phyloP scores from a whole-genome alignment of 2,329 filamentous ascomycete genomes.

The Cryphonectria carpinicola region DNA sequence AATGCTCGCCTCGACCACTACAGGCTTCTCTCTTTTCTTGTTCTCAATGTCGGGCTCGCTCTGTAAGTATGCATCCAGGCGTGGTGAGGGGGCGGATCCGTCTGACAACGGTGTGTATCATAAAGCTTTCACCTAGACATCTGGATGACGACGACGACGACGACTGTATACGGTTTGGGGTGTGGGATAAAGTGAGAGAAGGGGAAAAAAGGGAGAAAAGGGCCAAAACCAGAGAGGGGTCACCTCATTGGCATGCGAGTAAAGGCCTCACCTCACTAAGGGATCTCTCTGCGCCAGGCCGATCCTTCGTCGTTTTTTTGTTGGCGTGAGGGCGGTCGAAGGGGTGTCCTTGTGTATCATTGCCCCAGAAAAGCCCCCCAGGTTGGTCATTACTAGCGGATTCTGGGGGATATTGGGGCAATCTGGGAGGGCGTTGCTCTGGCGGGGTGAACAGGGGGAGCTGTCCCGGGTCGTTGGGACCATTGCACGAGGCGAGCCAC shows the following conservation, averaged over 20 bases:
- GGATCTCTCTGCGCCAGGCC: slow-evolving; percentile 1
- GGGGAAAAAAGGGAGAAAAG: background rate
- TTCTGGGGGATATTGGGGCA: slow-evolving; percentile 24
- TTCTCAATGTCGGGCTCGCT: background rate
- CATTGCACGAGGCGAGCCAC: background rate
- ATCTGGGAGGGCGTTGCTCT: slow-evolving; percentile 8
- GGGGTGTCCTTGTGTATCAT: slow-evolving; percentile 15
- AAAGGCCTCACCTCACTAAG: background rate
- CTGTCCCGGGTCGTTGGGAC: slow-evolving; percentile 9
- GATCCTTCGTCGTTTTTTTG: slow-evolving; percentile 8
- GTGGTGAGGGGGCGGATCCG: background rate
- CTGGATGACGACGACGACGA: background rate
- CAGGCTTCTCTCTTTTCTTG: background rate
- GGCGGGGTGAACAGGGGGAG: background rate
- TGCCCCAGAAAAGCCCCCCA: slow-evolving; percentile 10
- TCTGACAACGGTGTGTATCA: background rate
- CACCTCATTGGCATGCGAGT: background rate
- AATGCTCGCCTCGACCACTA: background rate
- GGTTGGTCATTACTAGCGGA: slow-evolving; percentile 14
- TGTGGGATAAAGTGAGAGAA: background rate
- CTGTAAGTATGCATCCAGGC: background rate
- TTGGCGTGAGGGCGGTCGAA: slow-evolving; percentile 12
- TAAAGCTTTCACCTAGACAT: background rate
- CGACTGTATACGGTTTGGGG: background rate
- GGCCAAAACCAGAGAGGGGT: background rate